These are phyloP conservation scores for Clathrospora elynae DNA, from an alignment of 2,329 filamentous ascomycete species.

Conservation along the genomic window DNA sequence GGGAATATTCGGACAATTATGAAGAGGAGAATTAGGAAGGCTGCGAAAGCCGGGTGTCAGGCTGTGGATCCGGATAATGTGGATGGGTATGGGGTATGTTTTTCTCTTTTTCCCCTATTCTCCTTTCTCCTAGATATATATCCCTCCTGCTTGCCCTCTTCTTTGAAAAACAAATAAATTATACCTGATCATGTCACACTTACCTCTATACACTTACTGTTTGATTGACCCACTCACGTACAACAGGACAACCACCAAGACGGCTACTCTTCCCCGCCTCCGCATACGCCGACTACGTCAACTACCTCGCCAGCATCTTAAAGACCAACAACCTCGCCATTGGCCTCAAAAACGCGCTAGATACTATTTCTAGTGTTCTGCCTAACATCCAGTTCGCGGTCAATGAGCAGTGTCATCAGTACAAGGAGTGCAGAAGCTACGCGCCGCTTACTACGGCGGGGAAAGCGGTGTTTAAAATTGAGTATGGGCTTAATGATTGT, in stretches of 20 bases:
- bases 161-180: too few species aligned
- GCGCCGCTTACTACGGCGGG: slow-evolving; percentile 61
- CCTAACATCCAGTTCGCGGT: slow-evolving; percentile 65
- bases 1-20: slow-evolving; percentile 66
- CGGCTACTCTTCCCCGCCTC: slow-evolving; percentile 60
- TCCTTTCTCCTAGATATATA: too few species aligned
- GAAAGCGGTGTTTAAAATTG: slow-evolving; percentile 74
- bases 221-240: neutral
- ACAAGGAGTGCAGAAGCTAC: slow-evolving; percentile 56
- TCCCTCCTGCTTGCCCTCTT: too few species aligned
- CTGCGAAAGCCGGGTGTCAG: slow-evolving; percentile 65
- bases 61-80: slow-evolving; percentile 74
- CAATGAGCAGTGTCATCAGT: slow-evolving; percentile 70
- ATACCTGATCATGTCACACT: too few species aligned
- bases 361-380: slow-evolving; percentile 59
- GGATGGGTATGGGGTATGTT: slow-evolving; percentile 61
- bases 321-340: slow-evolving; percentile 61
- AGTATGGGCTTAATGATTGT: slow-evolving; percentile 59
- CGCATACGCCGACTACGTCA: slow-evolving; percentile 64
- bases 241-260: slow-evolving; percentile 57
- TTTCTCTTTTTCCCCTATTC: neutral
- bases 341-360: slow-evolving; percentile 70
- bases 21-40: slow-evolving; percentile 62
- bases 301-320: slow-evolving; percentile 63
- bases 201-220: too few species aligned